These are phyloP conservation scores for Acmispon strigosus DNA, from an alignment of 306 rosid genomes.

Conservation along the genomic window DNA sequence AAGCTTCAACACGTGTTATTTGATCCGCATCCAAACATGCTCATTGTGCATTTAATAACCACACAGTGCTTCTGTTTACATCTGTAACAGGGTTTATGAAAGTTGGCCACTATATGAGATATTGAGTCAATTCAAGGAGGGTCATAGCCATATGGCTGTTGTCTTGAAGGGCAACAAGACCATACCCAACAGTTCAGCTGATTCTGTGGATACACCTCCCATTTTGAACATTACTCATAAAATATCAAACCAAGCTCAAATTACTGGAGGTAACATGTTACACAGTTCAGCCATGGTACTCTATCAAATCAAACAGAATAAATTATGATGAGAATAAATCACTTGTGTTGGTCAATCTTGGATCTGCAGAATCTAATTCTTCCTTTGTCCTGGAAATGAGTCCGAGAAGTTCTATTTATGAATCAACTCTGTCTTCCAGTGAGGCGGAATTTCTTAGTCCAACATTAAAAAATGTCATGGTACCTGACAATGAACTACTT, in stretches of 20 bases:
- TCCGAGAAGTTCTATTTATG: constrained; percentile 9
- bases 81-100: constrained; percentile 52
- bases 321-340: not conserved
- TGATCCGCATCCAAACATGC: too few species aligned
- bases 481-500: constrained; percentile 2
- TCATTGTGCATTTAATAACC: not conserved
- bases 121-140: constrained; percentile 57
- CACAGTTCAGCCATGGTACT: not conserved
- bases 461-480: constrained; percentile 20
- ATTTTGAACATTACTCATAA: constrained; percentile 10
- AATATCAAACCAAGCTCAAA: constrained; percentile 10
- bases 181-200: constrained; percentile 1
- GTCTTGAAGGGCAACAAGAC: constrained; percentile 45
- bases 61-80: not conserved
- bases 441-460: constrained; percentile 26
- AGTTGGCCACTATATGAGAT: constrained; percentile 75
- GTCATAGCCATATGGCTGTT: constrained; percentile 83
- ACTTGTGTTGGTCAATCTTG: not conserved
- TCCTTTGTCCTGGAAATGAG: constrained; percentile 18
- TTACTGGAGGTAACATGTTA: constrained; percentile 26
- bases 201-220: constrained; percentile 10
- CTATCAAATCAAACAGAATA: too few species aligned
- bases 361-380: constrained; percentile 23
- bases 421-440: constrained; percentile 16
- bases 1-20: too few species aligned